A percentile compares a stretch with the other conserved stretches of the same genome.
phyloP scores from a whole-genome alignment of 139 green algal genomes.

The Chlorella sp. region DNA sequence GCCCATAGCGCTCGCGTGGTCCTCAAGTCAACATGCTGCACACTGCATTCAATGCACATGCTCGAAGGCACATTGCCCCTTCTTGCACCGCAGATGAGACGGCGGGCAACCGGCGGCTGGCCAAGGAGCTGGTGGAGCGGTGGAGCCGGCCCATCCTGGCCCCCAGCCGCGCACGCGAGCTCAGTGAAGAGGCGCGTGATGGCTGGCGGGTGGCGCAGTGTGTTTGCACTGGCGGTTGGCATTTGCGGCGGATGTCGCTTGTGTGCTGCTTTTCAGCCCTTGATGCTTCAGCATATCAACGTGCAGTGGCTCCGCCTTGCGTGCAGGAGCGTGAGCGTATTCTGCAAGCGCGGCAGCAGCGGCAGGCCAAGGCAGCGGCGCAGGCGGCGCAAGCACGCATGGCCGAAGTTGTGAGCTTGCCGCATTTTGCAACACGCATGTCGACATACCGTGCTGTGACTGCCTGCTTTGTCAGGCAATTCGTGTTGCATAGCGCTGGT shows the following conservation, averaged over 20 bases:
- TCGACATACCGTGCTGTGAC: too few relatives aligned
- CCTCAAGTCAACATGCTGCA: too few relatives aligned
- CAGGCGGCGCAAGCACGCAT: background rate
- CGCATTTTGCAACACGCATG: background rate
- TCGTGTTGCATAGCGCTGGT: too few relatives aligned
- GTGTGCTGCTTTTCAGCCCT: background rate
- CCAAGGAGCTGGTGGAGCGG: constrained; percentile 65
- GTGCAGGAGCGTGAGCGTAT: constrained; percentile 39
- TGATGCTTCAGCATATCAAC: background rate
- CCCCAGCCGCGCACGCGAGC: constrained; percentile 34
- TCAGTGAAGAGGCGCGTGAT: constrained; percentile 24
- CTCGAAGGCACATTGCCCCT: too few relatives aligned
- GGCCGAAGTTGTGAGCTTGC: background rate
- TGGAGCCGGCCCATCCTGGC: constrained; percentile 77
- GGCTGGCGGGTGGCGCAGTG: background rate
- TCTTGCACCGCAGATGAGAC: constrained; percentile 55
- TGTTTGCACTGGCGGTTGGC: too few relatives aligned
- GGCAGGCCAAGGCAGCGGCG: background rate
- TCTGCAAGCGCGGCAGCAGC: constrained; percentile 35
- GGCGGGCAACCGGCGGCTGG: constrained; percentile 57
- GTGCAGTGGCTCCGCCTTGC: background rate
- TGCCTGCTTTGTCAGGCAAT: too few relatives aligned
- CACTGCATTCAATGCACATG: too few relatives aligned
- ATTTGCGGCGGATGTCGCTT: background rate
- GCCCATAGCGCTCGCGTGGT: too few relatives aligned